Base-by-base conservation (phyloP, 805 yeast species). In the Starmerella bombi region DNA sequence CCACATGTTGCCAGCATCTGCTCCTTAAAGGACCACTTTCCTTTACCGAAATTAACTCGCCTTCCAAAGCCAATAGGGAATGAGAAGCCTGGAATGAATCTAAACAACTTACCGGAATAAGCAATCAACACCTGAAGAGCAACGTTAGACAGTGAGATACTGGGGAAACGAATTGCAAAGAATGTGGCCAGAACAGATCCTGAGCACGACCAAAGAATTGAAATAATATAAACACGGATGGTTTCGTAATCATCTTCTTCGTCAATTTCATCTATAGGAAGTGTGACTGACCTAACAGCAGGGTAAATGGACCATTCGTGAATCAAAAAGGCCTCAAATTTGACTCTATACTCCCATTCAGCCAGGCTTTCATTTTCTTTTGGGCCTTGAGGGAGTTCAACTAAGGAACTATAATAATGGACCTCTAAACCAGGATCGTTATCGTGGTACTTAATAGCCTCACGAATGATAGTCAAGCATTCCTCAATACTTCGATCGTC, bases 61-160 rank as follows among this genome's bases (percentile, higher is more conserved):
- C 27, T 3, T 3, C 45, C 45, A 23, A 37, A 37, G 15, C 50
- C 48, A 25, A 41, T 23, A 7, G 43, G 50, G 41, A 36, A 34
- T 12, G 46, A 45, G 35, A 37, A 37, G 3, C 34, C 38, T 14
- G 50, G 49, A 21, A 36, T 53, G 51, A 18, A 51, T 42, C 25
- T 66, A 57, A 65, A 59, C 1, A 63, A 46, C 38, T 58, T 57
- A 41, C 85, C 86, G 25, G 71, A 47, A 3, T 82, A 81, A 56
- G 66, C 74, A 4, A 79, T 67, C 47, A 78, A 59, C 41, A 78
- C 63, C 50, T 78, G 77, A 22, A 76, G 63, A 37, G 74, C 78
- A 31, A 66, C 63, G 22, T 71, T 59, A 17, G 70, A 60, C 40
- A 77, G 57, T 23, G 64, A 51, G 41, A 77, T 64, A 3, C 69